These are phyloP conservation scores for Aureobasidium namibiae DNA, from an alignment of 2,329 filamentous ascomycete species.

Conservation along the genomic window DNA sequence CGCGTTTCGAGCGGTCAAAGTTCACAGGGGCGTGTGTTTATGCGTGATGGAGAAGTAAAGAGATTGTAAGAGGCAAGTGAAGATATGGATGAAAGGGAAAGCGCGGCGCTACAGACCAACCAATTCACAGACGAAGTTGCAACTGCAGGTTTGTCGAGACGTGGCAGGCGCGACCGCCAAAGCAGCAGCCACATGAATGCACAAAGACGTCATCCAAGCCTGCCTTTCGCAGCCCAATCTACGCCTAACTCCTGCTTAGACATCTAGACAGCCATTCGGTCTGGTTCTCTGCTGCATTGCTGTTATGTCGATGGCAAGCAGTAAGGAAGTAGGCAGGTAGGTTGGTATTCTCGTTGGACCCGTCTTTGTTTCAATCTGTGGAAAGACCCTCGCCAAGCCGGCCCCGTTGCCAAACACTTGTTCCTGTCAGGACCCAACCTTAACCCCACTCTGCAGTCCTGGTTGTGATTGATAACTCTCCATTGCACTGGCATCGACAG, in stretches of 20 bases:
- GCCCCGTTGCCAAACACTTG: conserved; percentile 14
- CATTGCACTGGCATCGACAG: background rate
- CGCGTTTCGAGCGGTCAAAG: background rate
- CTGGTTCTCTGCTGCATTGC: too few species aligned
- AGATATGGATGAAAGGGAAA: background rate
- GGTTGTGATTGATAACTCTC: background rate
- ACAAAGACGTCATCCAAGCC: background rate
- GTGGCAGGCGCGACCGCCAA: conserved; percentile 1
- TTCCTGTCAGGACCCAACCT: conserved; percentile 13
- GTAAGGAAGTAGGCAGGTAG: background rate
- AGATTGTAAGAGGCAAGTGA: background rate
- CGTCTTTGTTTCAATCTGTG: background rate
- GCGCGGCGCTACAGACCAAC: conserved; percentile 1
- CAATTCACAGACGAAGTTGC: background rate
- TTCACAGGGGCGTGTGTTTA: background rate
- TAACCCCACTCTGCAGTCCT: background rate
- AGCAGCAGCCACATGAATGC: background rate
- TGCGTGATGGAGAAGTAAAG: background rate
- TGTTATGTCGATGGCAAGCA: background rate
- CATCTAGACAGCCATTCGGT: background rate
- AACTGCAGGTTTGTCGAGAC: conserved; percentile 1
- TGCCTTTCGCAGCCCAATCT: background rate
- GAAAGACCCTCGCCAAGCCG: background rate
- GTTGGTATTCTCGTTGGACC: conserved; percentile 8
- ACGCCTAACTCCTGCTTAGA: background rate